Conservation (phyloP, 2,329 filamentous ascomycete genomes). For the Chrysosporium queenslandicum region DNA sequence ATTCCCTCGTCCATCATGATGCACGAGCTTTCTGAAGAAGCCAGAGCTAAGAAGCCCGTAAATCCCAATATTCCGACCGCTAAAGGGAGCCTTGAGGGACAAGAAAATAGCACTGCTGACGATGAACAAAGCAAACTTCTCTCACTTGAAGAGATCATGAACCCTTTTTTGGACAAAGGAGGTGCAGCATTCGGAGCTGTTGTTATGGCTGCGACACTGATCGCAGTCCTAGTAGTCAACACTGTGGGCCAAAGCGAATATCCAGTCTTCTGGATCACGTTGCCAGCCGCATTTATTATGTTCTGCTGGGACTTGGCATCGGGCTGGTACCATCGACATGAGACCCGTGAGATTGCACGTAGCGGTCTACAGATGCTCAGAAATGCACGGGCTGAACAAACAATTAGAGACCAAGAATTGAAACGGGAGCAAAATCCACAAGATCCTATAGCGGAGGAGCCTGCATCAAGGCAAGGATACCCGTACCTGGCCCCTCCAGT, state of each 20-base stretch:
- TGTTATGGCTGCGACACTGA: conserved; percentile 57
- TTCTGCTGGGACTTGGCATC: conserved; percentile 56
- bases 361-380: conserved; percentile 45
- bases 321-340: conserved; percentile 53
- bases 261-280: conserved; percentile 58
- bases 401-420: conserved; percentile 27
- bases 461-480: too few relatives aligned
- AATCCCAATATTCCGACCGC: conserved; percentile 64
- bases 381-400: conserved; percentile 34
- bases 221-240: conserved; percentile 57
- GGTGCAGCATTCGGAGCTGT: conserved; percentile 55
- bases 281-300: conserved; percentile 59
- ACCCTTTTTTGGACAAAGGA: conserved; percentile 59
- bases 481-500: too few relatives aligned
- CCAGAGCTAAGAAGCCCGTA: conserved; percentile 47
- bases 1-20: conserved; percentile 58
- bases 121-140: conserved; percentile 47
- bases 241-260: conserved; percentile 47
- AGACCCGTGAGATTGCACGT: conserved; percentile 54
- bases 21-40: conserved; percentile 54
- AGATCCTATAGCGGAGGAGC: conserved; percentile 12
- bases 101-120: conserved; percentile 36
- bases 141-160: conserved; percentile 63
- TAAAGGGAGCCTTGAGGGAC: conserved; percentile 45
- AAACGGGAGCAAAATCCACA: conserved; percentile 15